phyloP scores from a whole-genome alignment of 2,329 filamentous ascomycete genomes.

The Chrysosporium keratinophilum region DNA sequence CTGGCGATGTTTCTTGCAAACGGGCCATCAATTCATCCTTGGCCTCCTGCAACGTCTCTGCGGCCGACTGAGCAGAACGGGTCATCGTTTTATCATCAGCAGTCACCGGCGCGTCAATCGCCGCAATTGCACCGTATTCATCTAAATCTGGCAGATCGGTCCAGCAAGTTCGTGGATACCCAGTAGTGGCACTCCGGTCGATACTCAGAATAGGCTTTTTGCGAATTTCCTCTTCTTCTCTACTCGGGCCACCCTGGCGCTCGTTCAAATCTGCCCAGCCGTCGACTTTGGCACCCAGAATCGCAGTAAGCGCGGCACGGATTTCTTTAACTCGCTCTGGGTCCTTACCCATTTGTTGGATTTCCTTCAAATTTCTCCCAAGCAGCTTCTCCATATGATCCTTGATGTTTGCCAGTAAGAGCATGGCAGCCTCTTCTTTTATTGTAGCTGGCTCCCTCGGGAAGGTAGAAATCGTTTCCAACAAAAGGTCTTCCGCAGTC shows the following conservation, averaged over 20 bases:
- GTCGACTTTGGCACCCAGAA: slow-evolving; percentile 37
- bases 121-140: slow-evolving; percentile 31
- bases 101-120: slow-evolving; percentile 32
- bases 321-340: slow-evolving; percentile 38
- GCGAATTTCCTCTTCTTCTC: slow-evolving; percentile 27
- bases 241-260: slow-evolving; percentile 10
- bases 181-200: slow-evolving; percentile 32
- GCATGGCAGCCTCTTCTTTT: slow-evolving; percentile 39
- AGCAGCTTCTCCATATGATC: slow-evolving; percentile 41
- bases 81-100: slow-evolving; percentile 40
- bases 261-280: slow-evolving; percentile 35
- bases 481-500: slow-evolving; percentile 34
- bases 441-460: slow-evolving; percentile 35
- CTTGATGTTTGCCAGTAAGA: slow-evolving; percentile 40
- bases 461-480: slow-evolving; percentile 38
- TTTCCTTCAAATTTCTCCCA: slow-evolving; percentile 34
- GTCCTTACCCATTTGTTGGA: slow-evolving; percentile 38
- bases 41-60: slow-evolving; percentile 41
- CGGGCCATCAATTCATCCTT: slow-evolving; percentile 44
- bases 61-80: slow-evolving; percentile 39
- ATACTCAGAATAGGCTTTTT: slow-evolving; percentile 36
- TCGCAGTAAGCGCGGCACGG: slow-evolving; percentile 34
- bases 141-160: slow-evolving; percentile 36
- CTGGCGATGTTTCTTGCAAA: slow-evolving; percentile 37
- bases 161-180: slow-evolving; percentile 35